phyloP scores from a whole-genome alignment of 164 flowering plant species.

The Brasenia schreberi region DNA sequence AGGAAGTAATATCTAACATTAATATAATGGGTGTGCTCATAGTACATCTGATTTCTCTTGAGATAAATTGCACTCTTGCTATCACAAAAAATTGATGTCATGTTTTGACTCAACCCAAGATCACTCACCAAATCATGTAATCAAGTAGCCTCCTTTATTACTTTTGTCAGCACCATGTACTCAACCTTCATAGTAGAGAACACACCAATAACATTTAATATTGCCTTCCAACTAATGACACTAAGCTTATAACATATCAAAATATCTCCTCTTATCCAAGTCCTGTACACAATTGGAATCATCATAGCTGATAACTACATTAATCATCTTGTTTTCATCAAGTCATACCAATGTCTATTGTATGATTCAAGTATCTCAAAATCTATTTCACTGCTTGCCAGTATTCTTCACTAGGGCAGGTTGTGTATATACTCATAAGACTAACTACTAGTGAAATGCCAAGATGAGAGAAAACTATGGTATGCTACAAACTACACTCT shows the following conservation, averaged over 20 bases:
- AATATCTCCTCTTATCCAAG: background rate
- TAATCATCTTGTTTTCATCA: too few relatives aligned
- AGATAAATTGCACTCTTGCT: background rate
- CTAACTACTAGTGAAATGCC: too few relatives aligned
- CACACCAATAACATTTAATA: background rate
- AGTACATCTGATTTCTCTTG: background rate
- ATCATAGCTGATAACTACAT: background rate
- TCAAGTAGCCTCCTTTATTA: slow-evolving; percentile 1
- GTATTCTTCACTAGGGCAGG: too few relatives aligned
- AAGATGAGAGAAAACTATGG: too few relatives aligned
- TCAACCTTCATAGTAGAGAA: background rate
- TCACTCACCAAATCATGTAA: slow-evolving; percentile 1
- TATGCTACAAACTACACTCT: too few relatives aligned
- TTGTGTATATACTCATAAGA: too few relatives aligned
- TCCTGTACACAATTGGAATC: slow-evolving; percentile 1
- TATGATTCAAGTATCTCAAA: too few relatives aligned
- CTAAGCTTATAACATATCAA: background rate
- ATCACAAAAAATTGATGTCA: background rate
- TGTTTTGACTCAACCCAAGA: background rate
- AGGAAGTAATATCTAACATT: slow-evolving; percentile 1
- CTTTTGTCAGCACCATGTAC: background rate
- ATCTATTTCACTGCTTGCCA: too few relatives aligned
- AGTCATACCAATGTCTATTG: too few relatives aligned
- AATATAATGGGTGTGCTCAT: background rate
- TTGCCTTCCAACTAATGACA: slow-evolving; percentile 1